These are phyloP conservation scores for Boletus rufocinnamomeus DNA, from an alignment of 768 basidiomycete genomes.

Conservation along the genomic window DNA sequence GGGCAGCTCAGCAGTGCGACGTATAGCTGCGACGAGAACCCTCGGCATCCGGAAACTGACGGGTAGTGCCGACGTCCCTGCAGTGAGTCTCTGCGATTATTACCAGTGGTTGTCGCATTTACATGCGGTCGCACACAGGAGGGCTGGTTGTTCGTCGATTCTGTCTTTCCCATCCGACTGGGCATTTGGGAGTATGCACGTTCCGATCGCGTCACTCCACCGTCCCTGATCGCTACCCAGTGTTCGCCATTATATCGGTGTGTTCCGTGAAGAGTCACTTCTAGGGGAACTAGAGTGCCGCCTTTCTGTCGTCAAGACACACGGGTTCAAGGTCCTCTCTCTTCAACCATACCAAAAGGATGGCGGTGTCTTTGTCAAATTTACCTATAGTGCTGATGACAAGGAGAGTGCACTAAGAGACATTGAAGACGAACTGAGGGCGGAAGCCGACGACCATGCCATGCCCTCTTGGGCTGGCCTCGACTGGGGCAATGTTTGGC, in stretches of 20 bases:
- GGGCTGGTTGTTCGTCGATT: constrained; percentile 72
- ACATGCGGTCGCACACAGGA: constrained; percentile 35
- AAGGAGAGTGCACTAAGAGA: constrained; percentile 42
- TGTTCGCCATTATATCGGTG: constrained; percentile 63
- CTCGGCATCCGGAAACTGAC: constrained; percentile 11
- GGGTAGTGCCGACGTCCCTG: constrained; percentile 1
- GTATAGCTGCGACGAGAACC: background rate
- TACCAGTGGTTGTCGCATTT: constrained; percentile 8
- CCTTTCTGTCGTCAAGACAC: constrained; percentile 52
- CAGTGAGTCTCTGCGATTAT: constrained; percentile 21
- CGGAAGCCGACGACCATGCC: constrained; percentile 47
- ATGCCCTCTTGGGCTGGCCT: constrained; percentile 66
- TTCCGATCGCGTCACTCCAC: background rate
- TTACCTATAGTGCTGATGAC: constrained; percentile 52
- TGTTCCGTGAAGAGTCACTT: constrained; percentile 59
- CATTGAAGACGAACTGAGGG: constrained; percentile 52
- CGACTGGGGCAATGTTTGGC: constrained; percentile 56
- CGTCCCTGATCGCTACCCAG: constrained; percentile 38
- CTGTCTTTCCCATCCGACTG: constrained; percentile 74
- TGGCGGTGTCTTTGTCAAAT: constrained; percentile 82
- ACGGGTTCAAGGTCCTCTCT: constrained; percentile 61
- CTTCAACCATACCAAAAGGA: constrained; percentile 74
- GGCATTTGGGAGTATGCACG: constrained; percentile 70
- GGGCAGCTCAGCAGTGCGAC: constrained; percentile 4
- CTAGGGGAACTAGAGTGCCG: constrained; percentile 48